Evolutionary conservation across 176 grass and related monocot genomes (phyloP), one percentile per base, ranked within the genome.

Genomic region (Echinochloa phyllopogon): DNA sequence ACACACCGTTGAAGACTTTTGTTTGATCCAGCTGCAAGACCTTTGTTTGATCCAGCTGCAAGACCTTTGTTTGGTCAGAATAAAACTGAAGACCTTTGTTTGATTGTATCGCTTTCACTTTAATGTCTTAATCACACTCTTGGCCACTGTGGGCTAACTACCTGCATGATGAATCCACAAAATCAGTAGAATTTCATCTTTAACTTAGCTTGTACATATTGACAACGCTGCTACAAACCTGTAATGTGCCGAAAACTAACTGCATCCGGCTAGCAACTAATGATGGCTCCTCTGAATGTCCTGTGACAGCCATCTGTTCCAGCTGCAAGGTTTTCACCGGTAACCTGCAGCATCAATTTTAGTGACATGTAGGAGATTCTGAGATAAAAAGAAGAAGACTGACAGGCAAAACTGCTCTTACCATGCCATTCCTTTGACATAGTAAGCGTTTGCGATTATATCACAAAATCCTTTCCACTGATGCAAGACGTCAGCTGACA

Each of bases 401-500:
- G 9, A 25, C 24, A 23, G 12, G 0, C 60, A 5, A 55, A 59
- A 41, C 37, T 72, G 37, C 51, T 10, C 57, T 83, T 76, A 98
- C 93, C 96, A 95, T 90, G 96, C 96, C 96, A 98, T 98, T 85
- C 96, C 96, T 71, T 94, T 94, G 38, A 88, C 79, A 77, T 96
- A 95, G 85, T 98, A 98, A 57, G 96, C 96, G 45, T 96, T 95
- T 69, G 96, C 91, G 10, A 98, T 98, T 64, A 98, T 45, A 29
- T 89, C 96, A 51, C 96, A 98, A 86, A 98, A 95, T 16, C 96
- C 96, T 93, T 95, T 95, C 96, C 93, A 98, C 74, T 98, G 91
- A 76, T 98, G 80, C 88, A 94, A 90, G 38, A 91, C 81, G 4
- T 95, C 93, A 43, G 89, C 69, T 13, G 96, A 98, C 47, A 98